Evolutionary conservation across 805 yeast genomes (phyloP).

Genomic region (Ogataea populi-albae): DNA sequence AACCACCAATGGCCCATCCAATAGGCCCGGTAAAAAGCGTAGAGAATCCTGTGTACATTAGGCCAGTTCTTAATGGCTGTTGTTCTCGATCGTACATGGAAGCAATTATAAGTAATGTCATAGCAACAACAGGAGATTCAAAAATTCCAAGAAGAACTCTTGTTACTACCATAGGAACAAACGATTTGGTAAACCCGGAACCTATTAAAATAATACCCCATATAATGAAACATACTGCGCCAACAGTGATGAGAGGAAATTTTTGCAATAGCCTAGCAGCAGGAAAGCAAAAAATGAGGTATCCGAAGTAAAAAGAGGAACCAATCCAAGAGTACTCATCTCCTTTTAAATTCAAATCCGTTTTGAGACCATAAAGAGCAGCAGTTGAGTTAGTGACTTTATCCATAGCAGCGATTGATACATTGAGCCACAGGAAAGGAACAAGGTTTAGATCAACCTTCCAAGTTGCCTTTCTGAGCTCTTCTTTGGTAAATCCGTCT

Average conservation of each 20-base stretch:
- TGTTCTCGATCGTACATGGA: slow-evolving; percentile 54
- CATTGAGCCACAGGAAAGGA: slow-evolving; percentile 47
- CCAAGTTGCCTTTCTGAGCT: slow-evolving; percentile 26
- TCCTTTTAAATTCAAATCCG: slow-evolving; percentile 36
- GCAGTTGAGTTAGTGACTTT: slow-evolving; percentile 44
- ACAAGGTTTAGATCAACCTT: slow-evolving; percentile 50
- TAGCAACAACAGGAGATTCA: slow-evolving; percentile 54
- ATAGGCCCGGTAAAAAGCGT: slow-evolving; percentile 48
- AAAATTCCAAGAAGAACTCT: slow-evolving; percentile 50
- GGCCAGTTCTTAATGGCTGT: slow-evolving; percentile 42
- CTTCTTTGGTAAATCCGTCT: slow-evolving; percentile 22
- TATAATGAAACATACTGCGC: slow-evolving; percentile 29
- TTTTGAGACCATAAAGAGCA: slow-evolving; percentile 37
- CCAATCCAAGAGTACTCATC: slow-evolving; percentile 33
- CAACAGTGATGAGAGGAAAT: slow-evolving; percentile 35
- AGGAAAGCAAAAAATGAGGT: slow-evolving; percentile 33
- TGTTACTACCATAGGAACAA: slow-evolving; percentile 43
- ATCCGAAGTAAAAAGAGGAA: slow-evolving; percentile 37
- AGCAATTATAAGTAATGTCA: slow-evolving; percentile 50
- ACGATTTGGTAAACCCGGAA: slow-evolving; percentile 39
- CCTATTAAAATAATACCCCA: slow-evolving; percentile 44
- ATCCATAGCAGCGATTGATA: slow-evolving; percentile 58
- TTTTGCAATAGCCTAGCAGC: slow-evolving; percentile 38
- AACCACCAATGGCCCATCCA: slow-evolving; percentile 42
- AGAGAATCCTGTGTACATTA: slow-evolving; percentile 42